A percentile compares a stretch with the other conserved stretches of the same genome.
These are phyloP conservation scores for Picochlorum sp. DNA, from an alignment of 139 green algal species.

Conservation along the genomic window DNA sequence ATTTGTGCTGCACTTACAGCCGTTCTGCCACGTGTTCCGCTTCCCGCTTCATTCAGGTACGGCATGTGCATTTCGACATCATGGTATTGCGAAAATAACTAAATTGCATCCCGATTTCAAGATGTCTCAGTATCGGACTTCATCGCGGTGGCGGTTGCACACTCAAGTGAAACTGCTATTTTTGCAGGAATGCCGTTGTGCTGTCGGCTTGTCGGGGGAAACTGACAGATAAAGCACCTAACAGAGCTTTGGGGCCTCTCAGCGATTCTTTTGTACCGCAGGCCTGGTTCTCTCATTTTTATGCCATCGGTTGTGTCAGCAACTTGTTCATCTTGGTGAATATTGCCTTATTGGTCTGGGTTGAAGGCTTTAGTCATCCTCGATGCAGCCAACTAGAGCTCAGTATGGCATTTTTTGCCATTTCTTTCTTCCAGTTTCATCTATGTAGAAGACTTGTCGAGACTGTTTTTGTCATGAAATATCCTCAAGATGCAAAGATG, in stretches of 20 bases:
- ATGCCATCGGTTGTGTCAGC: too few species aligned
- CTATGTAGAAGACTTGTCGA: constrained; percentile 44
- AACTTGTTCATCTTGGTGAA: too few species aligned
- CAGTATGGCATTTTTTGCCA: not conserved
- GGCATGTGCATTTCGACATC: too few species aligned
- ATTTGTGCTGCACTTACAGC: not conserved
- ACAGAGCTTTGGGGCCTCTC: constrained; percentile 22
- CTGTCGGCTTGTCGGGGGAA: constrained; percentile 39
- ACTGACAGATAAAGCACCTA: constrained; percentile 34
- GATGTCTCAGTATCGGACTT: too few species aligned
- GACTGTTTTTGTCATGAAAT: constrained; percentile 36
- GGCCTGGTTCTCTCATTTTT: constrained; percentile 66
- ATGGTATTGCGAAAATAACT: too few species aligned
- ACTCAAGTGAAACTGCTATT: too few species aligned
- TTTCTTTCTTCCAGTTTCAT: constrained; percentile 37
- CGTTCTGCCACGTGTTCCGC: constrained; percentile 34
- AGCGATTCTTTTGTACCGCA: constrained; percentile 52
- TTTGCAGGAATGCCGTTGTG: constrained; percentile 23
- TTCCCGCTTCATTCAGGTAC: constrained; percentile 26
- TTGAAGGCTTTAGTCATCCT: constrained; percentile 5
- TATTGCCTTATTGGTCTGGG: too few species aligned
- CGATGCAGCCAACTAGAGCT: not conserved
- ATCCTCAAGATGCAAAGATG: constrained; percentile 45
- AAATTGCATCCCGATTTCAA: too few species aligned
- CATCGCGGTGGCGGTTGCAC: not conserved